phyloP scores from a whole-genome alignment of 2,329 filamentous ascomycete species.

The Epichloe brachyelytri region DNA sequence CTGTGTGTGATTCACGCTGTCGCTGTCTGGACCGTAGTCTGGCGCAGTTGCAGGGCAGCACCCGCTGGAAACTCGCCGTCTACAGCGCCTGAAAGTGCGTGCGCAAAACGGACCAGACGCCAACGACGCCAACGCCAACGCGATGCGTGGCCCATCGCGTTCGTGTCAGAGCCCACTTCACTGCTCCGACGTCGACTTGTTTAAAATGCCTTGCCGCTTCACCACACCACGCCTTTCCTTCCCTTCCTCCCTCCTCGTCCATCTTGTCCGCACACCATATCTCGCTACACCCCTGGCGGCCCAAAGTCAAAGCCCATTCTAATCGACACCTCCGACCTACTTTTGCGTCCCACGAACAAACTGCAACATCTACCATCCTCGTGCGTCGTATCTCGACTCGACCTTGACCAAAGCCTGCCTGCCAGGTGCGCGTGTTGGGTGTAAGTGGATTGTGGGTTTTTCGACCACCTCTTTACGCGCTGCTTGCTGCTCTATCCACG shows the following conservation, averaged over 20 bases:
- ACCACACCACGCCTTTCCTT: background rate
- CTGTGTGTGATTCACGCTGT: background rate
- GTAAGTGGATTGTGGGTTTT: slow-evolving; percentile 1
- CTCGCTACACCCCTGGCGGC: background rate
- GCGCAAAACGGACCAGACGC: background rate
- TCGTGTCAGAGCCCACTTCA: slow-evolving; percentile 9
- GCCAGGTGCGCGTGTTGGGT: slow-evolving; percentile 1
- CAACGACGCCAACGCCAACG: slow-evolving; percentile 7
- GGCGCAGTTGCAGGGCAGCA: too few relatives aligned
- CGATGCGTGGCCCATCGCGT: slow-evolving; percentile 10
- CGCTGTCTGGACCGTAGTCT: too few relatives aligned
- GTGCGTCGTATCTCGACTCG: background rate
- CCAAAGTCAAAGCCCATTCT: background rate
- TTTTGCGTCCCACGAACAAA: background rate
- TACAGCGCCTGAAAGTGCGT: background rate
- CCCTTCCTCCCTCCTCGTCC: background rate
- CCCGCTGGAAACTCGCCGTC: too few relatives aligned
- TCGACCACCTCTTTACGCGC: slow-evolving; percentile 1
- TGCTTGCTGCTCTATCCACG: slow-evolving; percentile 9
- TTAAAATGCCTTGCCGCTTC: background rate
- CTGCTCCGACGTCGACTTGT: background rate
- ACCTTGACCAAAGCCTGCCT: background rate
- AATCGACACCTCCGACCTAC: background rate
- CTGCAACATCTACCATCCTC: background rate
- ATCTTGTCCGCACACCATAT: background rate